Evolutionary conservation across 192 early-diverging fungal genomes (phyloP).

Genomic region (Funneliformis mosseae): DNA sequence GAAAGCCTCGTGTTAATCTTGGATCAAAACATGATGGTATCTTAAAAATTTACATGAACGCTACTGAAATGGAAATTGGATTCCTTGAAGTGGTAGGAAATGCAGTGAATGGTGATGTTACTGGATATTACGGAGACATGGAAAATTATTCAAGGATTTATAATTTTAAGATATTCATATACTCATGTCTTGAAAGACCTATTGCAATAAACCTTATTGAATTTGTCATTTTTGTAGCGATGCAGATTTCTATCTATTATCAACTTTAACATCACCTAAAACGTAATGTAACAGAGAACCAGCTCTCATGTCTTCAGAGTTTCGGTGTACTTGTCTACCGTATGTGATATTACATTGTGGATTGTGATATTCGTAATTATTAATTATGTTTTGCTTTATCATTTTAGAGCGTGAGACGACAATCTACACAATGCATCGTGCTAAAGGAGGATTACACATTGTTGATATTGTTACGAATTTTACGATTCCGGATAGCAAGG

Average conservation of each 20-base stretch:
- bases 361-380: slow-evolving; percentile 23
- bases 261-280: slow-evolving; percentile 7
- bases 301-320: slow-evolving; percentile 23
- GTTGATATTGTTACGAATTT: slow-evolving; percentile 5
- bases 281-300: slow-evolving; percentile 25
- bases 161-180: slow-evolving; percentile 19
- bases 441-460: slow-evolving; percentile 15
- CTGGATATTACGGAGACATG: slow-evolving; percentile 6
- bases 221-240: slow-evolving; percentile 31
- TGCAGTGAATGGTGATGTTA: slow-evolving; percentile 11
- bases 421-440: slow-evolving; percentile 28
- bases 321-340: slow-evolving; percentile 29
- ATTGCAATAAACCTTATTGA: slow-evolving; percentile 29
- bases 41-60: slow-evolving; percentile 29
- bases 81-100: slow-evolving; percentile 30
- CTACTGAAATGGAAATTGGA: slow-evolving; percentile 23
- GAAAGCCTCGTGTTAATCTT: slow-evolving; percentile 22
- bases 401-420: slow-evolving; percentile 29
- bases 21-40: slow-evolving; percentile 27
- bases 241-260: slow-evolving; percentile 24
- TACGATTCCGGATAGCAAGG: slow-evolving; percentile 19
- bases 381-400: slow-evolving; percentile 20
- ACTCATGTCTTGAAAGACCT: no score
- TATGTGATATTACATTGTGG: slow-evolving; percentile 5
- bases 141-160: slow-evolving; percentile 30